These are phyloP conservation scores for Ceratorhiza oryzae-sativae DNA, from an alignment of 1,284 basidiomycete species.

Conservation along the genomic window DNA sequence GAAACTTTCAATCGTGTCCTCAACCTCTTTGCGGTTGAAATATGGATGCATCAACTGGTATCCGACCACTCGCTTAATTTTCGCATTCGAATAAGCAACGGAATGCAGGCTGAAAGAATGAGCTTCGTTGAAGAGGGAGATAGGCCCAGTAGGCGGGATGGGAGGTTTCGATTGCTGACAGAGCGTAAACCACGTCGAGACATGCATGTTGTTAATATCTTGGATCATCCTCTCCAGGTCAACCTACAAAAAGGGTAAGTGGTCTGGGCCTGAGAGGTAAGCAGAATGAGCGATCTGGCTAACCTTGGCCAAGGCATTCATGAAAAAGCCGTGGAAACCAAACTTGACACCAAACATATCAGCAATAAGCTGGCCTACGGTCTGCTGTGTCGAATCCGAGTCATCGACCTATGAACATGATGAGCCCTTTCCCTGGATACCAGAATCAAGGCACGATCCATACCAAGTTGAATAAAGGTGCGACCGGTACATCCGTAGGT, in stretches of 20 bases:
- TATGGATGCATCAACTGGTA: constrained; percentile 71
- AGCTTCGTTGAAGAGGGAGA: constrained; percentile 84
- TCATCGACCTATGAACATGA: constrained; percentile 70
- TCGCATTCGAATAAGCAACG: constrained; percentile 69
- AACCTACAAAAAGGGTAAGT: constrained; percentile 51
- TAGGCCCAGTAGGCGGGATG: constrained; percentile 69
- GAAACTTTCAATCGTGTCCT: constrained; percentile 80
- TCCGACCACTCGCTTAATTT: constrained; percentile 76
- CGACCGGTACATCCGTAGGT: constrained; percentile 65
- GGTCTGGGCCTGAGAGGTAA: neutral
- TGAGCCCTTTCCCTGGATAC: neutral
- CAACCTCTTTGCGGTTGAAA: constrained; percentile 69
- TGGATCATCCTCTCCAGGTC: constrained; percentile 76
- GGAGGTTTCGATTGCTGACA: constrained; percentile 75
- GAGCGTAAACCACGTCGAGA: constrained; percentile 86
- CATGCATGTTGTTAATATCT: constrained; percentile 88
- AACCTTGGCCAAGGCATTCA: constrained; percentile 74
- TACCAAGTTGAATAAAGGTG: constrained; percentile 84
- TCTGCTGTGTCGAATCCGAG: constrained; percentile 75
- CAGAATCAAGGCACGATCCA: constrained; percentile 44
- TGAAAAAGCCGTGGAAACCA: constrained; percentile 80
- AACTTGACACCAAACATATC: constrained; percentile 83
- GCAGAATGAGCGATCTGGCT: constrained; percentile 6
- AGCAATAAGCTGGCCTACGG: constrained; percentile 74
- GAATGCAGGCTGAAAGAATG: constrained; percentile 71